Percentiles rank a stretch among this genome's conserved stretches.
phyloP scores from a whole-genome alignment of 139 green algal species.

The Spirogloea muscicola region DNA sequence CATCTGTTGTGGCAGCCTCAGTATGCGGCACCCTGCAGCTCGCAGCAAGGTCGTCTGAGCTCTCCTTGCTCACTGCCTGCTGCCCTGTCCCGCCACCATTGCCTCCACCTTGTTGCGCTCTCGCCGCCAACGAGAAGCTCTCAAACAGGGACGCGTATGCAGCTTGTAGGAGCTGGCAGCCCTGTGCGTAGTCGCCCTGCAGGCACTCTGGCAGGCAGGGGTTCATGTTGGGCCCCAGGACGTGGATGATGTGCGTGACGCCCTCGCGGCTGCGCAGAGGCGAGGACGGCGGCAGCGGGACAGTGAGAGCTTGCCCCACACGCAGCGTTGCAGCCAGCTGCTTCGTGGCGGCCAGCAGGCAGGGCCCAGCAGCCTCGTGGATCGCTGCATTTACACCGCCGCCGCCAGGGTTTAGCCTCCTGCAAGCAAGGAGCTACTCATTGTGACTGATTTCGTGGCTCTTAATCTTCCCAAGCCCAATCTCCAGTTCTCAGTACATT shows the following conservation, averaged over 20 bases:
- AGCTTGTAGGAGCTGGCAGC: slow-evolving; percentile 8
- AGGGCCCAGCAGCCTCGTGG: slow-evolving; percentile 27
- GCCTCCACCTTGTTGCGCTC: too few species aligned
- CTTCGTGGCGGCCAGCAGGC: slow-evolving; percentile 22
- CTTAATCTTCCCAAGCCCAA: too few species aligned
- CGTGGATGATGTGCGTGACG: slow-evolving; percentile 42
- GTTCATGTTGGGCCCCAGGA: slow-evolving; percentile 44
- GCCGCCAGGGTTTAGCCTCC: slow-evolving; percentile 24
- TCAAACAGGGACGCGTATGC: slow-evolving; percentile 36
- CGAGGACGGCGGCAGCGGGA: slow-evolving; percentile 14
- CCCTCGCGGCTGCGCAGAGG: slow-evolving; percentile 25
- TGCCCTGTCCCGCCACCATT: too few species aligned
- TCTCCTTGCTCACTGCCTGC: too few species aligned
- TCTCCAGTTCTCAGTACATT: too few species aligned
- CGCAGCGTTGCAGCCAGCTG: too few species aligned
- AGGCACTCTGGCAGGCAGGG: slow-evolving; percentile 28
- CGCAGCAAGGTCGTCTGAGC: too few species aligned
- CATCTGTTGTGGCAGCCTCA: too few species aligned
- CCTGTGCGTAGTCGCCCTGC: slow-evolving; percentile 27
- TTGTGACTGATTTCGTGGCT: too few species aligned
- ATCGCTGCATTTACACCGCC: slow-evolving; percentile 45
- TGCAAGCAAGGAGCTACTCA: too few species aligned
- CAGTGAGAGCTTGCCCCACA: slow-evolving; percentile 20
- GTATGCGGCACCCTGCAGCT: too few species aligned
- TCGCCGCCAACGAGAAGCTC: too few species aligned